These are phyloP conservation scores for Penicillium chermesinum DNA, from an alignment of 495 filamentous ascomycete species.

Conservation along the genomic window DNA sequence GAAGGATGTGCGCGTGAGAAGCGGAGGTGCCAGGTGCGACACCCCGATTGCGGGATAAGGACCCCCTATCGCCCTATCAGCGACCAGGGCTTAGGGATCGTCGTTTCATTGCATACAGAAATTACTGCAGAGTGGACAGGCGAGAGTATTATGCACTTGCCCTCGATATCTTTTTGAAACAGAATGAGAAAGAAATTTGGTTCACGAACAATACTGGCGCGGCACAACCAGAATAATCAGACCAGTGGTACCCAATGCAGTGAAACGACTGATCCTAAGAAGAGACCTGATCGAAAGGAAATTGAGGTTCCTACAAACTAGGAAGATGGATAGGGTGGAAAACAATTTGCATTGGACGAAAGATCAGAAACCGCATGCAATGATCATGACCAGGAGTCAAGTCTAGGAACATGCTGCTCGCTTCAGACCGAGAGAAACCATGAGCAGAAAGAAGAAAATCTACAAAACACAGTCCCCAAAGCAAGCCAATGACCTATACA, in stretches of 20 bases:
- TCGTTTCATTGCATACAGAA: too few species aligned
- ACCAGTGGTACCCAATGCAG: too few species aligned
- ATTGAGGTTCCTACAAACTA: too few species aligned
- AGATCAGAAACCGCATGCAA: neutral
- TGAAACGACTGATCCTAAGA: too few species aligned
- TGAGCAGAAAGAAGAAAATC: constrained; percentile 11
- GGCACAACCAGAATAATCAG: too few species aligned
- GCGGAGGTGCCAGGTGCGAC: constrained; percentile 16
- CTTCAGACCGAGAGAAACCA: neutral
- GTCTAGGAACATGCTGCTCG: neutral
- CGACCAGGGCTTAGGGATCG: neutral
- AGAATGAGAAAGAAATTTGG: too few species aligned
- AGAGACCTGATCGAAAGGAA: too few species aligned
- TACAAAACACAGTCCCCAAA: constrained; percentile 15
- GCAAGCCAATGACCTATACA: constrained; percentile 16
- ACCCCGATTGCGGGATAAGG: constrained; percentile 15
- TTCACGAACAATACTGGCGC: too few species aligned
- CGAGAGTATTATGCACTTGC: too few species aligned
- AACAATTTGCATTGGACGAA: neutral
- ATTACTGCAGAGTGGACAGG: too few species aligned
- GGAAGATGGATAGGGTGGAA: neutral
- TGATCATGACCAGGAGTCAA: neutral
- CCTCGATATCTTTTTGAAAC: too few species aligned
- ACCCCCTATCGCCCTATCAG: constrained; percentile 2
- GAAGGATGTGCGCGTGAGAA: constrained; percentile 1